Evolutionary conservation across 2,329 filamentous ascomycete genomes (phyloP).

Genomic region (Fusarium oxysporum): DNA sequence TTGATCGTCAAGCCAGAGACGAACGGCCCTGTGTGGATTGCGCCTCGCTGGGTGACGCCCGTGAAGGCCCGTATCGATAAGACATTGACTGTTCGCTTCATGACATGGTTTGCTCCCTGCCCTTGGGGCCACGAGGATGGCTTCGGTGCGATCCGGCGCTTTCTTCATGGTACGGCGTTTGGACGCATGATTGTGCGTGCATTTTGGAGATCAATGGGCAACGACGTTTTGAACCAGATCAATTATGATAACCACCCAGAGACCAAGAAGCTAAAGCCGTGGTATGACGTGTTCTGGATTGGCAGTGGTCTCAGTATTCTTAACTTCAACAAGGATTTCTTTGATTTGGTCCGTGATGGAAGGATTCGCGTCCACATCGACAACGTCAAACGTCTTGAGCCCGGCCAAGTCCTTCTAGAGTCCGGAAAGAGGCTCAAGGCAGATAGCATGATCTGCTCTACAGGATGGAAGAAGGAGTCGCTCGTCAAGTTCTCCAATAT

Average conservation of each 20-base stretch:
- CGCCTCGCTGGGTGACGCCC: not conserved
- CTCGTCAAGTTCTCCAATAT: conserved; percentile 1
- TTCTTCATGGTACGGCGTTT: not conserved
- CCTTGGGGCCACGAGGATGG: conserved; percentile 3
- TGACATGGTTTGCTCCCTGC: conserved; percentile 7
- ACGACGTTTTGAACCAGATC: conserved; percentile 59
- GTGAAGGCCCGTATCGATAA: conserved; percentile 3
- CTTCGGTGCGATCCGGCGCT: not conserved
- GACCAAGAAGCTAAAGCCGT: conserved; percentile 54
- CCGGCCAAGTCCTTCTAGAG: conserved; percentile 55
- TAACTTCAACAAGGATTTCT: conserved; percentile 63
- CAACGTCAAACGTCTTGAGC: conserved; percentile 56
- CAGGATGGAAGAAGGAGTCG: conserved; percentile 59
- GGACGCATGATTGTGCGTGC: not conserved
- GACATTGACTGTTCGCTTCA: not conserved
- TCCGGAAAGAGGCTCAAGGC: conserved; percentile 54
- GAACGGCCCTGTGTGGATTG: conserved; percentile 13
- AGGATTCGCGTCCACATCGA: conserved; percentile 59
- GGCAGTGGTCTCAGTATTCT: conserved; percentile 63
- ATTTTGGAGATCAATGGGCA: conserved; percentile 62
- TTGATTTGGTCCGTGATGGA: conserved; percentile 61
- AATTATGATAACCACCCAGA: conserved; percentile 57
- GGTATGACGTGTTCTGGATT: conserved; percentile 57
- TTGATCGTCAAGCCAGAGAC: not conserved
- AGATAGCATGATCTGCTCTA: conserved; percentile 62